These are phyloP conservation scores for Leccinum griseonigrum DNA, from an alignment of 1,284 basidiomycete genomes.

Conservation along the genomic window DNA sequence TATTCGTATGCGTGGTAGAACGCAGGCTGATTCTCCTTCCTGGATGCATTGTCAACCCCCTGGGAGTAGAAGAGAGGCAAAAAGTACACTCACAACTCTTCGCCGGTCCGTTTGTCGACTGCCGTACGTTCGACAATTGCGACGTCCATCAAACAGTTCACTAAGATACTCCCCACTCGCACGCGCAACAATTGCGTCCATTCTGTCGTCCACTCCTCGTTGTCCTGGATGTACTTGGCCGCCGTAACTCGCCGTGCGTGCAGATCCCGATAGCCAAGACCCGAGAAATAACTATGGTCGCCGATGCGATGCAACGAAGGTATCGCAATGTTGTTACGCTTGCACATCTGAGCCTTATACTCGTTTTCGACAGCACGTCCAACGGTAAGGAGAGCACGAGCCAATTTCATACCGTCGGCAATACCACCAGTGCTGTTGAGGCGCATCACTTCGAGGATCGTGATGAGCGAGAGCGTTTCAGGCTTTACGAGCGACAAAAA, in stretches of 20 bases:
- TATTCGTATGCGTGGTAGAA: conserved; percentile 96
- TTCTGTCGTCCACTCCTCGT: conserved; percentile 70
- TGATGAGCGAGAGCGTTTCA: conserved; percentile 84
- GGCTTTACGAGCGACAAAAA: conserved; percentile 78
- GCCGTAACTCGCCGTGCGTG: conserved; percentile 61
- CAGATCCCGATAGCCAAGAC: conserved; percentile 54
- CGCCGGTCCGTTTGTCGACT: conserved; percentile 53
- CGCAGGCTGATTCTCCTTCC: conserved; percentile 84
- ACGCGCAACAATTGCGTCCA: conserved; percentile 83
- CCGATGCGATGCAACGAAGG: conserved; percentile 39
- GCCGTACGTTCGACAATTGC: conserved; percentile 74
- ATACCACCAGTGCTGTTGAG: conserved; percentile 78
- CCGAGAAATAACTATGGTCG: conserved; percentile 53
- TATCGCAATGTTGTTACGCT: conserved; percentile 57
- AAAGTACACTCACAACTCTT: conserved; percentile 49
- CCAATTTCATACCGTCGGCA: conserved; percentile 86
- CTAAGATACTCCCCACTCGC: conserved; percentile 80
- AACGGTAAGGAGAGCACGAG: conserved; percentile 79
- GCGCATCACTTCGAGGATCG: conserved; percentile 89
- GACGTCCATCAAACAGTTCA: conserved; percentile 82
- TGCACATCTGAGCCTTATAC: conserved; percentile 83
- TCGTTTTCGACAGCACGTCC: conserved; percentile 88
- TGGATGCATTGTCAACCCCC: conserved; percentile 27
- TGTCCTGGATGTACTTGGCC: conserved; percentile 61
- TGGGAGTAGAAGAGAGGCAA: background rate